Base-by-base conservation (phyloP, 805 yeast genomes). In the Cyberlindnera euphorbiiphila region DNA sequence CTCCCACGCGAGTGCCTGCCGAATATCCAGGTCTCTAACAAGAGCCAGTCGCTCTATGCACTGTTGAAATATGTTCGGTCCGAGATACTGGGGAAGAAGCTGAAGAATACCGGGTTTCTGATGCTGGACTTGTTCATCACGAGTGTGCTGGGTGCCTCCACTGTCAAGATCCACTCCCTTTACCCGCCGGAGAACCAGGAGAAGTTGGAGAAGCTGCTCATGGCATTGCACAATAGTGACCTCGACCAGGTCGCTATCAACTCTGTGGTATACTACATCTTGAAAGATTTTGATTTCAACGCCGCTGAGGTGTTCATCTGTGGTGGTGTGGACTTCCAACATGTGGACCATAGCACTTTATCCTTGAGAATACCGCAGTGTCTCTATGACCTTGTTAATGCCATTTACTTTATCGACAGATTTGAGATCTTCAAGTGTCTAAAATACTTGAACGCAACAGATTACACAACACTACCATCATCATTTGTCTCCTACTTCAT, bases 101-200 rank as follows among this genome's bases (percentile, higher is more conserved):
- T 51, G 23, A 47, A 40, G 37, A 24, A 37, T 23, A 20, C 28
- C 2, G 49, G 41, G 11, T 12, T n/a, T n/a, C 22, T 53, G 28
- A 28, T 46, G 14, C 27, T 54, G 12, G 59, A 54, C 31, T 31
- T 28, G 14, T 49, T 45, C 11, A 39, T 54, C 12, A 36, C 29
- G 13, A 56, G 51, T 8, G 32, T 54, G 3, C 31, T 49, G 16
- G 42, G 41, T 2, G 29, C 40, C 2, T 9, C 29, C 1, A 20
- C 29, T 0, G 26, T 53, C 2, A 29, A 46, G 13, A 34, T 48
- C 8, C 39, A 34, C 27, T 6, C 33, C 1, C 41, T 29, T 16
- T 54, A 54, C 22, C 59, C 59, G 9, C 59, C 59, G 1, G 49
- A 47, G 34, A 48, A 50, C 24, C 11, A 37, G 16, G 31, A 39